Evolutionary conservation across 495 filamentous ascomycete species (phyloP).

Genomic region (Geopyxis carbonaria): DNA sequence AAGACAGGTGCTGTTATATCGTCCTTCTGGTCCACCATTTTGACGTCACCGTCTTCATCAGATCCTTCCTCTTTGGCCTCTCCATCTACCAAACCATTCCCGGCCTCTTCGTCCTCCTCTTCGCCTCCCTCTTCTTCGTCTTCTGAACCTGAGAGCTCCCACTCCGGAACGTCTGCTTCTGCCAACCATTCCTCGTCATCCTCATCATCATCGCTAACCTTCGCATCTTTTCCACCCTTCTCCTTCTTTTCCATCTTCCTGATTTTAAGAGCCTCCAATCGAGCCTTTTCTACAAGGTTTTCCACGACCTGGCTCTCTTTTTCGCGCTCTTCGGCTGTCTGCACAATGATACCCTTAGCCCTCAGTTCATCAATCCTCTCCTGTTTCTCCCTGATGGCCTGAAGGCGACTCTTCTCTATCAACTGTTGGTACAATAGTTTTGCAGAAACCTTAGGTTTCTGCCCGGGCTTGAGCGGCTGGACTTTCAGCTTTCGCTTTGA

Average conservation of each 20-base stretch:
- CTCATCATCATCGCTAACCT: constrained; percentile 47
- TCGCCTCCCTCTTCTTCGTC: constrained; percentile 31
- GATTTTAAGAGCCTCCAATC: constrained; percentile 63
- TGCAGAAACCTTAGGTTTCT: constrained; percentile 35
- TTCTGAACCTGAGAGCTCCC: constrained; percentile 26
- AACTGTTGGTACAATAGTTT: constrained; percentile 53
- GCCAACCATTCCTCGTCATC: constrained; percentile 41
- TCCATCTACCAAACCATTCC: constrained; percentile 36
- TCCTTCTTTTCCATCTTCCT: constrained; percentile 56
- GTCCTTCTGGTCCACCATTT: constrained; percentile 29
- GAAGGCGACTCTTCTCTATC: constrained; percentile 51
- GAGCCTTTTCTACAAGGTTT: constrained; percentile 67
- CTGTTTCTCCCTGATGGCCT: constrained; percentile 62
- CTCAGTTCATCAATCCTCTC: constrained; percentile 60
- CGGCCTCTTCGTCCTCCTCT: constrained; percentile 17
- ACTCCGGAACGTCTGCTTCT: too few species aligned
- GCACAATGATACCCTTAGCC: constrained; percentile 63
- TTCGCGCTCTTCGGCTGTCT: constrained; percentile 70
- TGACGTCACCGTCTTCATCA: constrained; percentile 37
- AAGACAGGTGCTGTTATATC: background rate
- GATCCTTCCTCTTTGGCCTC: constrained; percentile 48
- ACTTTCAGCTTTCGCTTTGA: constrained; percentile 29
- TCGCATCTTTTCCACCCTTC: constrained; percentile 40
- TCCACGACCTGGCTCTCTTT: constrained; percentile 67
- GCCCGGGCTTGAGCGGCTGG: constrained; percentile 4